Evolutionary conservation across 129 eudicot genomes (phyloP).

Genomic region (Tagetes patula): DNA sequence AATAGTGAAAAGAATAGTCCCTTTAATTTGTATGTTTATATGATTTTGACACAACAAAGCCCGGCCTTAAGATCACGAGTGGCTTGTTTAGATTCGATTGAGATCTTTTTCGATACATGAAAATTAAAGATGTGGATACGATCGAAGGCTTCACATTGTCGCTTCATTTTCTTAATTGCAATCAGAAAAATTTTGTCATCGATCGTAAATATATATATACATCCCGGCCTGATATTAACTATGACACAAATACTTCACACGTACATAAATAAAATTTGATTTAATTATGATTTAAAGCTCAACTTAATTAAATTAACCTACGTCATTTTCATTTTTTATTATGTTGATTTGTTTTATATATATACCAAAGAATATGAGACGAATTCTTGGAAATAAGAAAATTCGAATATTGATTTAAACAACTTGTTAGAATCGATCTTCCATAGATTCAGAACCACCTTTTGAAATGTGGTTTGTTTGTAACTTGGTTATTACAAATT

Average conservation of each 20-base stretch:
- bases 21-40: conserved; percentile 30
- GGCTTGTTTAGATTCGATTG: conserved; percentile 32
- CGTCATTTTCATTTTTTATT: too few relatives aligned
- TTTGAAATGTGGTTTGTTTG: not conserved
- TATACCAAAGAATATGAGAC: too few relatives aligned
- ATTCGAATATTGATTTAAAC: too few relatives aligned
- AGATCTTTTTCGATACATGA: conserved; percentile 29
- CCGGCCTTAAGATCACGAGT: conserved; percentile 17
- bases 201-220: not conserved
- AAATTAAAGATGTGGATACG: conserved; percentile 31
- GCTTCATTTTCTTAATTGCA: not conserved
- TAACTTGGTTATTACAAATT: not conserved
- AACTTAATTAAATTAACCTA: too few relatives aligned
- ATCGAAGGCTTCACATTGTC: conserved; percentile 6
- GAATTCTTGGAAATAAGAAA: too few relatives aligned
- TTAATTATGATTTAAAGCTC: too few relatives aligned
- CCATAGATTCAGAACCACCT: not conserved
- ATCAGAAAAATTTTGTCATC: not conserved
- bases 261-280: too few relatives aligned
- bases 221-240: too few relatives aligned
- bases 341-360: too few relatives aligned
- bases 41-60: conserved; percentile 38
- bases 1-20: conserved; percentile 24
- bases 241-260: too few relatives aligned
- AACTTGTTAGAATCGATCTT: too few relatives aligned